Conservation (phyloP, 306 rosid genomes). For the Herpetospermum pedunculosum region DNA sequence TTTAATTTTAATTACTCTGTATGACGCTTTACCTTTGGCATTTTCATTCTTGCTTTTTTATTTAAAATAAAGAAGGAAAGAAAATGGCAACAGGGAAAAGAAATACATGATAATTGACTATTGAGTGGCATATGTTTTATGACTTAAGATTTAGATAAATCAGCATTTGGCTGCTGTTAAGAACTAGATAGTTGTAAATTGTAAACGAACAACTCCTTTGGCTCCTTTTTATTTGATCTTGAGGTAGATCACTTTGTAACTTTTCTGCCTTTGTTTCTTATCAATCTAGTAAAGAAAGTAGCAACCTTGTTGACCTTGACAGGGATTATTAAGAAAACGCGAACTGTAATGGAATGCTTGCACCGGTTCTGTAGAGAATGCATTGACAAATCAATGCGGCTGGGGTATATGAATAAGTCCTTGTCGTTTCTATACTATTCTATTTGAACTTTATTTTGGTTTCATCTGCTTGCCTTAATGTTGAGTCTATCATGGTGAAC, state of each 20-base stretch:
- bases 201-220: background rate
- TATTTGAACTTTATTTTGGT: conserved; percentile 7
- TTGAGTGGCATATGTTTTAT: background rate
- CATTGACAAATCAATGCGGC: conserved; percentile 93
- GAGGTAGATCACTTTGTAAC: background rate
- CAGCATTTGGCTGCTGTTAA: background rate
- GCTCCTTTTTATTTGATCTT: background rate
- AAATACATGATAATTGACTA: background rate
- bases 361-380: conserved; percentile 98
- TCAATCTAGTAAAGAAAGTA: background rate
- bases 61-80: background rate
- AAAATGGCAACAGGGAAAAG: background rate
- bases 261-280: background rate
- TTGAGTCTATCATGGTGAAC: background rate
- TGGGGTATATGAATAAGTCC: conserved; percentile 47
- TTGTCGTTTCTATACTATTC: conserved; percentile 8
- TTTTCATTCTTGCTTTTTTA: background rate
- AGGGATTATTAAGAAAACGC: conserved; percentile 88
- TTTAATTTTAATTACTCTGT: too few species aligned
- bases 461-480: background rate
- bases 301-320: conserved; percentile 12
- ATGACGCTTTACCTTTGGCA: background rate
- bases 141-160: background rate
- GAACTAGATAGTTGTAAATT: background rate
- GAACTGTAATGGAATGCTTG: conserved; percentile 96